Conservation (phyloP, 805 yeast species). For the Starmerella vaccinii region DNA sequence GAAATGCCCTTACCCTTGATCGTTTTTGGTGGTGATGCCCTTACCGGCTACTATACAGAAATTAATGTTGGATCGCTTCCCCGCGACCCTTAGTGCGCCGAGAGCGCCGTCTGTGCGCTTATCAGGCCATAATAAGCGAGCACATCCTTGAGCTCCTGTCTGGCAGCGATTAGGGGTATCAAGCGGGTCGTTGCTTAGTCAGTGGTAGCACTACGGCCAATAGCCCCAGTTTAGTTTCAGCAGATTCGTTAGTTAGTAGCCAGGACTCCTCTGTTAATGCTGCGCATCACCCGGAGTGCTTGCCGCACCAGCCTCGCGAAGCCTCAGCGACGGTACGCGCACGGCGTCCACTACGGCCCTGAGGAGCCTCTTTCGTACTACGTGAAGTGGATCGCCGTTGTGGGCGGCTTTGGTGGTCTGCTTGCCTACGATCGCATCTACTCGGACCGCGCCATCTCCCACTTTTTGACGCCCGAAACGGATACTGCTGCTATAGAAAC, state of each 20-base stretch:
- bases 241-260: not conserved
- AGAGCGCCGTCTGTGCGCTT: not conserved
- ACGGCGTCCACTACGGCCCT: slow-evolving; percentile 24
- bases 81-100: no score
- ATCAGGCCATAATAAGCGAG: no score
- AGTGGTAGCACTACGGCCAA: not conserved
- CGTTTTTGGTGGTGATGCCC: no score
- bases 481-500: slow-evolving; percentile 17
- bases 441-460: slow-evolving; percentile 22
- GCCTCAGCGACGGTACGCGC: slow-evolving; percentile 11
- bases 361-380: slow-evolving; percentile 24
- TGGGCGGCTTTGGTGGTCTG: slow-evolving; percentile 18
- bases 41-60: no score
- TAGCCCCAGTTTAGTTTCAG: not conserved
- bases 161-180: not conserved
- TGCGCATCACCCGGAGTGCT: slow-evolving; percentile 10
- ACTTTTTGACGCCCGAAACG: slow-evolving; percentile 22
- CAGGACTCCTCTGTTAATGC: slow-evolving; percentile 2
- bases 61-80: no score
- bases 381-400: slow-evolving; percentile 24
- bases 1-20: not conserved
- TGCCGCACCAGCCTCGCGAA: not conserved
- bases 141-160: no score
- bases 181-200: not conserved
- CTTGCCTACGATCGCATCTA: slow-evolving; percentile 25